Conservation (phyloP, 1,284 basidiomycete species). For the Ganoderma resinaceum region DNA sequence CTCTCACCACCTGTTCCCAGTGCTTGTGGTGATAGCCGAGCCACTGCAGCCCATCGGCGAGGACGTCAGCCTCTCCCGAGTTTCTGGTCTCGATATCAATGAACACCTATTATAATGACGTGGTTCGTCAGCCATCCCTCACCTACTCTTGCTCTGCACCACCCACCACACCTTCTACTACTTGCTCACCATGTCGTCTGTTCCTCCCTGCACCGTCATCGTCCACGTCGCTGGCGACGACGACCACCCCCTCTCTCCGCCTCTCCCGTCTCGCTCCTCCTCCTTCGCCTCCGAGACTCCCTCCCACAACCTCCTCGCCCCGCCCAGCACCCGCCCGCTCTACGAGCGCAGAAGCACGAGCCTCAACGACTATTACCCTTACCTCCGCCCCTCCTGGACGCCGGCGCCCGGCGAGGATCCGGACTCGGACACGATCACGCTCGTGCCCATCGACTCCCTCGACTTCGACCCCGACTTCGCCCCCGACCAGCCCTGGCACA, state of each 20-base stretch:
- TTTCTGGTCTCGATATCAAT: background rate
- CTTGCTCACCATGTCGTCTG: background rate
- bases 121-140: background rate
- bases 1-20: background rate
- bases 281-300: background rate
- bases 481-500: background rate
- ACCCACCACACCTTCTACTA: background rate
- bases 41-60: too few species aligned
- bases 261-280: background rate
- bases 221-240: slow-evolving; percentile 2
- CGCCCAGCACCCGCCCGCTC: background rate
- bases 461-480: background rate
- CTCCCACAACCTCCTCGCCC: background rate
- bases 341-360: background rate
- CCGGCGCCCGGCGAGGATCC: background rate
- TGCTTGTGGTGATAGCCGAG: background rate
- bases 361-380: background rate
- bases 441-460: slow-evolving; percentile 3
- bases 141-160: background rate
- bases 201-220: slow-evolving; percentile 6
- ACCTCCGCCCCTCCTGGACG: background rate
- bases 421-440: background rate
- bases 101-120: background rate
- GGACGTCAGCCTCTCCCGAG: background rate
- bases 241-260: slow-evolving; percentile 9